Conservation (phyloP, 495 filamentous ascomycete genomes). For the Penicillium chermesinum region DNA sequence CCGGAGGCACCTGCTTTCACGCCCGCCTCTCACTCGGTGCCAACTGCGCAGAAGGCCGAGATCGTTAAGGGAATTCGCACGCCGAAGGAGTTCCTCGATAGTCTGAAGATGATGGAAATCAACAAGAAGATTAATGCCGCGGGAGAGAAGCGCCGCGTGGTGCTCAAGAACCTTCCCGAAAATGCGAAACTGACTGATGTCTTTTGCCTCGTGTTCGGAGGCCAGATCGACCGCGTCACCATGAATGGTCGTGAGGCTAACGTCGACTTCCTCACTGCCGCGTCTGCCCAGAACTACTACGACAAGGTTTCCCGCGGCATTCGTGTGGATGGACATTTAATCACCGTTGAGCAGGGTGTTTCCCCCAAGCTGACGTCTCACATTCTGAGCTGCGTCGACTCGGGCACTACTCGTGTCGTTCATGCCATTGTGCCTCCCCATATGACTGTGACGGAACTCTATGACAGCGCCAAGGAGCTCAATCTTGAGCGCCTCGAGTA, state of each 20-base stretch:
- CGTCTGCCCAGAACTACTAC: background rate
- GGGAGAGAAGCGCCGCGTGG: constrained; percentile 9
- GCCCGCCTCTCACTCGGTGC: background rate
- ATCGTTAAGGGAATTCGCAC: background rate
- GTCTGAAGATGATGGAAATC: background rate
- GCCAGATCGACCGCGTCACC: constrained; percentile 32
- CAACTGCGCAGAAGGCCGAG: background rate
- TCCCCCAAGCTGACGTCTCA: background rate
- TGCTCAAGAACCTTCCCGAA: constrained; percentile 35
- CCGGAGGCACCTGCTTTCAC: background rate
- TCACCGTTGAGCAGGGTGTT: background rate
- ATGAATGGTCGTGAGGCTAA: background rate
- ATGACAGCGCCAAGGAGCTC: background rate
- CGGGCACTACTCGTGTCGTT: background rate
- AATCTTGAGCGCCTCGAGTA: constrained; percentile 4
- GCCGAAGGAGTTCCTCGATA: background rate
- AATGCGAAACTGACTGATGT: constrained; percentile 28
- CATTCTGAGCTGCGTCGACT: background rate
- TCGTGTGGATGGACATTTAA: background rate
- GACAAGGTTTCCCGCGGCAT: background rate
- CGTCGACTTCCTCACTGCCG: background rate
- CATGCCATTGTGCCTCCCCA: constrained; percentile 4
- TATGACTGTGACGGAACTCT: background rate
- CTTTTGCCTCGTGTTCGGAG: constrained; percentile 41
- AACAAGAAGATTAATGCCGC: background rate